Evolutionary conservation across 768 basidiomycete genomes (phyloP).

Genomic region (Lactarius psammicola): DNA sequence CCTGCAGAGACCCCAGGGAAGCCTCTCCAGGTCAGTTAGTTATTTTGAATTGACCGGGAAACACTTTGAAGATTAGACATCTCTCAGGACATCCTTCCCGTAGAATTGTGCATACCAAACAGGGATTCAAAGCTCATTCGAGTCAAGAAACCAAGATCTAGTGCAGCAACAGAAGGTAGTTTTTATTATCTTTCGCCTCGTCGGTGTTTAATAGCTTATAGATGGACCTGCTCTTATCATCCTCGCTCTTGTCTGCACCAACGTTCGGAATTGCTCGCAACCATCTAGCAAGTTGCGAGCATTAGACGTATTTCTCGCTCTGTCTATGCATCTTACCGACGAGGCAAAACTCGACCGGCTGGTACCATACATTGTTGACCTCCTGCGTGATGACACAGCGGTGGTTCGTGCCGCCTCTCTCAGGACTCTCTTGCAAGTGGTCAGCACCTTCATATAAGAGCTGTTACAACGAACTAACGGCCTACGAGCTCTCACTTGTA

Average conservation of each 20-base stretch:
- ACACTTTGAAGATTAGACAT: background rate
- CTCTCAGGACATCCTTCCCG: constrained; percentile 70
- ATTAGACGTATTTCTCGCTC: constrained; percentile 81
- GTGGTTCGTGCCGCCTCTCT: constrained; percentile 78
- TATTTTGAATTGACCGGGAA: background rate
- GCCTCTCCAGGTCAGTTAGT: constrained; percentile 56
- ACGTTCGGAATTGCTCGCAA: constrained; percentile 81
- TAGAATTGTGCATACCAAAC: constrained; percentile 68
- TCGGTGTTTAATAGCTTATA: constrained; percentile 32
- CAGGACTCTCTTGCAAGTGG: constrained; percentile 78
- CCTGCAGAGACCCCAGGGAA: constrained; percentile 44
- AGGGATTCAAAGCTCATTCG: constrained; percentile 52
- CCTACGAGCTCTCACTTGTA: constrained; percentile 52
- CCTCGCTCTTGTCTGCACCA: constrained; percentile 81
- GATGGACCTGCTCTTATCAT: constrained; percentile 90
- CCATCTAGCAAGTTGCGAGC: constrained; percentile 86
- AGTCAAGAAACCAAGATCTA: constrained; percentile 36
- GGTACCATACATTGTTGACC: constrained; percentile 86
- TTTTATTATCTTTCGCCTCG: background rate
- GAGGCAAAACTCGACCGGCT: constrained; percentile 94
- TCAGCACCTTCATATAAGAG: constrained; percentile 41
- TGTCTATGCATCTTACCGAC: constrained; percentile 81
- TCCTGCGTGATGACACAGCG: constrained; percentile 82
- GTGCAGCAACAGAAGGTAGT: constrained; percentile 62
- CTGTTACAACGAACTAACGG: background rate